Evolutionary conservation across 306 rosid genomes (phyloP), one percentile per base, ranked within the genome.

Genomic region (Elaeagnus macrophylla): DNA sequence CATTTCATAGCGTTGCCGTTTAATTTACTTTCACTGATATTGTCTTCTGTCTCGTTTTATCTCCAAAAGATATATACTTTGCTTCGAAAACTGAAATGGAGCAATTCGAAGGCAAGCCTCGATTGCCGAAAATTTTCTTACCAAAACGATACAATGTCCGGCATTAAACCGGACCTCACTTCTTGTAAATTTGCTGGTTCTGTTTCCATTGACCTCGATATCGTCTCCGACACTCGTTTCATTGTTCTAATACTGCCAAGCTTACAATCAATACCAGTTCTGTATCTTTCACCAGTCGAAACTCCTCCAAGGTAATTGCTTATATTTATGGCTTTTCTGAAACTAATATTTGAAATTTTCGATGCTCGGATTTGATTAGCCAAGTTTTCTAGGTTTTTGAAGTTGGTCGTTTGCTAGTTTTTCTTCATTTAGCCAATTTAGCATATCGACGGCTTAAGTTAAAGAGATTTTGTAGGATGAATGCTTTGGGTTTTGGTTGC

Each of bases 221-320:
- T 91, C 75, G 75, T 84, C 54, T 66, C 78, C 59, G 80, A 80
- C 0, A 82, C 96, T 55, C 5, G 13, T 19, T 91, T 72, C 77
- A 57, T 91, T 59, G 94, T 84, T n/a, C 95, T 91, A 87, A 87
- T 56, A 85, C 83, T 17, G 85, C 85, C 54, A 86, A 84, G 5
- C 89, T 91, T 16, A 37, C 70, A n/a, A 51, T 91, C 58, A 0
- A 2, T 7, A 0, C 13, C 35, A 72, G 51, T 17, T 56, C 78
- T 61, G 64, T 75, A 12, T 80, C 82, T 0, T 76, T 78, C 81
- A 69, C 78, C 15, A 52, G 7, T 42, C 61, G 41, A 5, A 56
- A 41, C 49, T 77, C 79, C 13, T 76, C 82, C 7, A 53, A 82
- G 96, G 96, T 86, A 1, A 48, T 51, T 8, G 3, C 38, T 32